Conservation (phyloP, 2,329 filamentous ascomycete species). For the Mycocentrospora acerina region DNA sequence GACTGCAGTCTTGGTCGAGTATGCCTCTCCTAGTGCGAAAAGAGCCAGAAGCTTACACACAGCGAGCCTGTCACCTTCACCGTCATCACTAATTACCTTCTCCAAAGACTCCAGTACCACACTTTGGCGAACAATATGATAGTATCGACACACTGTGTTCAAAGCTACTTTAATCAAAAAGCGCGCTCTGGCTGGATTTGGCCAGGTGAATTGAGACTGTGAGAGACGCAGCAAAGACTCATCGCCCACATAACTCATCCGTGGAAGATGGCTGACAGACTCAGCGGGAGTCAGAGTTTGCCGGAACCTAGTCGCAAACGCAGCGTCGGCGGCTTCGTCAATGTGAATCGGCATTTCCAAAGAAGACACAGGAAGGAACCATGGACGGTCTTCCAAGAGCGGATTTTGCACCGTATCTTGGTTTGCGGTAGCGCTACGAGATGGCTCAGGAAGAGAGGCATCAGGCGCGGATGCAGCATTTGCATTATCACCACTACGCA, state of each 20-base stretch:
- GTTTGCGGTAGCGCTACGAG: constrained; percentile 3
- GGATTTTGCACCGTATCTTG: constrained; percentile 36
- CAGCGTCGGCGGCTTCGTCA: constrained; percentile 41
- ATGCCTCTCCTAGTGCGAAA: constrained; percentile 52
- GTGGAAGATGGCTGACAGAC: constrained; percentile 33
- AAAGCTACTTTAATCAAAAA: constrained; percentile 47
- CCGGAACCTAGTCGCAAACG: constrained; percentile 41
- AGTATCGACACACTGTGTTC: constrained; percentile 44
- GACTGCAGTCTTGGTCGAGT: constrained; percentile 44
- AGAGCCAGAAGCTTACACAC: constrained; percentile 49
- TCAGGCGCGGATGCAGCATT: constrained; percentile 1
- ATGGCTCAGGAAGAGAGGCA: neutral
- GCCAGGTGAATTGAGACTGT: constrained; percentile 42
- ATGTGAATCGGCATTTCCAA: constrained; percentile 40
- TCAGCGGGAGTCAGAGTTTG: constrained; percentile 29
- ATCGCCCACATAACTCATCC: constrained; percentile 37
- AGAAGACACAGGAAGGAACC: constrained; percentile 37
- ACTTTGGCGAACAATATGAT: constrained; percentile 47
- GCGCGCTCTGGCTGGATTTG: constrained; percentile 41
- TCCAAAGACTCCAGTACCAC: constrained; percentile 43
- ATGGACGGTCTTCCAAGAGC: constrained; percentile 38
- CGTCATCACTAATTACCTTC: constrained; percentile 39
- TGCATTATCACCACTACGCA: constrained; percentile 13
- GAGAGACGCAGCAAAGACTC: constrained; percentile 38
- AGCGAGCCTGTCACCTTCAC: constrained; percentile 35